Evolutionary conservation across 169 alveolate genomes (phyloP), one percentile per base, ranked within the genome.

Genomic region (Theileria parva): DNA sequence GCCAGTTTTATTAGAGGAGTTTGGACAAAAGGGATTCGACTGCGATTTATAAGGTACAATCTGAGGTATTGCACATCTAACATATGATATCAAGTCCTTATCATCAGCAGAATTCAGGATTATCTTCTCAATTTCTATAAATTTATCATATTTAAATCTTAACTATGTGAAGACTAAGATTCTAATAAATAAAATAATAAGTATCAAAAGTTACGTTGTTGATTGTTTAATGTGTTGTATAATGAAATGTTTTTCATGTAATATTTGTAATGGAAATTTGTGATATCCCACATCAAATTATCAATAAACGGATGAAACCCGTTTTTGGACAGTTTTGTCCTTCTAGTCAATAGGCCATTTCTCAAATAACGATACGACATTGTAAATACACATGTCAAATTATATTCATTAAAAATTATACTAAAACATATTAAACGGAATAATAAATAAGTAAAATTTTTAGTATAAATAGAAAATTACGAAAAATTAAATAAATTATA

Each of bases 21-120:
- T 61, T 27, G 34, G 81, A 66, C 94, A 89, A 61, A 89, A 89
- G 5, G 94, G 94, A 39, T 89, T 89, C 27, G 92, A 59, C 48
- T 80, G 91, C 13, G 92, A 39, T 39, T 74, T 74, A n/a, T 68
- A 77, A 21, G 94, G 94, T 50, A 84, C 78, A 7, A 81, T 68
- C 44, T 85, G 60, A 11, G 94, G 94, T 39, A 85, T 64, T 32
- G 93, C 94, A n/a, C 68, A n/a, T 21, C 90, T 84, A 23, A 84
- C 30, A 70, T 12, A 84, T 8, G 57, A 67, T 17, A 55, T 66
- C 34, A 53, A 57, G 30, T 19, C 73, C 19, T 73, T 84, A 21
- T 72, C 70, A 23, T 25, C 34, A 51, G 21, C 34, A 67, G 44
- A 81, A 4, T 13, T n/a, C 15, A 55, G 34, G 1, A 69, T 37